These are phyloP conservation scores for Phialophora verrucosa DNA, from an alignment of 2,329 filamentous ascomycete genomes.

Conservation along the genomic window DNA sequence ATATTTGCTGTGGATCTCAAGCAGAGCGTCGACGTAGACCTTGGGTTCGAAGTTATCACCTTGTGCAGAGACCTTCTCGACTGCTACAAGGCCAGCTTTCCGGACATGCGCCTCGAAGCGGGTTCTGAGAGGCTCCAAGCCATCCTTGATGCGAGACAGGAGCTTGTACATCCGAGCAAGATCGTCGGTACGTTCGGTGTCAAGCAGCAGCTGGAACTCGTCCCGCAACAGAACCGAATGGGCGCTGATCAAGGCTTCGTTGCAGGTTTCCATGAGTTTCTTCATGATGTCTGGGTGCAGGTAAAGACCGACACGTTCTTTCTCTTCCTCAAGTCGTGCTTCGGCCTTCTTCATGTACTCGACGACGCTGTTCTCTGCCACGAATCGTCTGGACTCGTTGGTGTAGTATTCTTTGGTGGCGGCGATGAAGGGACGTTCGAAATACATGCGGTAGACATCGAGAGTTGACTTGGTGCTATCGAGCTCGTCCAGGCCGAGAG, in stretches of 20 bases:
- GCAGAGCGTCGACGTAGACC: slow-evolving; percentile 90
- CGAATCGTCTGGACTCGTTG: slow-evolving; percentile 89
- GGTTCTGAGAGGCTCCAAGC: slow-evolving; percentile 82
- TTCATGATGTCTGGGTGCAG: slow-evolving; percentile 87
- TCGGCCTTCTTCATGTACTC: slow-evolving; percentile 99
- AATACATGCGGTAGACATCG: slow-evolving; percentile 90
- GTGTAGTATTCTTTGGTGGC: slow-evolving; percentile 87
- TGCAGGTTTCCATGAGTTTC: slow-evolving; percentile 83
- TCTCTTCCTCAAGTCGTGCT: slow-evolving; percentile 84
- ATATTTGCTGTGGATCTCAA: slow-evolving; percentile 94
- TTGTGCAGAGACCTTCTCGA: slow-evolving; percentile 87
- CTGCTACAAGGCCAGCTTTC: slow-evolving; percentile 83
- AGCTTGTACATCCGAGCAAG: slow-evolving; percentile 96
- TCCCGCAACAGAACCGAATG: slow-evolving; percentile 87
- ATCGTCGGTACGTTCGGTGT: slow-evolving; percentile 93
- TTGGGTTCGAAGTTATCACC: slow-evolving; percentile 93
- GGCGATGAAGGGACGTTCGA: slow-evolving; percentile 87
- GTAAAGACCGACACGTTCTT: slow-evolving; percentile 89
- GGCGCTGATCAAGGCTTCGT: slow-evolving; percentile 85
- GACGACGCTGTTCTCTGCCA: slow-evolving; percentile 95
- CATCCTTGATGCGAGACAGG: slow-evolving; percentile 85
- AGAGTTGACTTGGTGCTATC: slow-evolving; percentile 93
- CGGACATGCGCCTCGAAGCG: slow-evolving; percentile 93
- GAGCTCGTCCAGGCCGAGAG: slow-evolving; percentile 88
- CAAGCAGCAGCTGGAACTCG: slow-evolving; percentile 91